Percentiles rank a stretch among this genome's conserved stretches.
Conservation (phyloP, 73 alveolate genomes). For the Diophrys appendiculata region DNA sequence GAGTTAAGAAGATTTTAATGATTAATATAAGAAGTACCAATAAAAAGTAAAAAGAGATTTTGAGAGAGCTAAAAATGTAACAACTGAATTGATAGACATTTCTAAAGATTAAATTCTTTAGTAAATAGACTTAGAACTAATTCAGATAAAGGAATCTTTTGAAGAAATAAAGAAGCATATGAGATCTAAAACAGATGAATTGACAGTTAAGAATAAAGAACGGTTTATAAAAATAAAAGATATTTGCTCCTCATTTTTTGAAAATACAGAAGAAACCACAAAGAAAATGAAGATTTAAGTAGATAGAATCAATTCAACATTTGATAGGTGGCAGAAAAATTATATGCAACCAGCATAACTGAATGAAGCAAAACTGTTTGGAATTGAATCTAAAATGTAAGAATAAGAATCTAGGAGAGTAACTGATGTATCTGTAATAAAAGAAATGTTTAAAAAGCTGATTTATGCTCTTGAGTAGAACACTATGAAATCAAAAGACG, state of each 20-base stretch:
- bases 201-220: conserved; percentile 4
- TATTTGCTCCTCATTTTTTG: conserved; percentile 26
- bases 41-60: conserved; percentile 14
- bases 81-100: conserved; percentile 14
- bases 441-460: conserved; percentile 3
- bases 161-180: conserved; percentile 1
- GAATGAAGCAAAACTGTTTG: conserved; percentile 41
- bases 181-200: not conserved
- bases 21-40: not conserved
- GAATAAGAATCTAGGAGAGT: conserved; percentile 26
- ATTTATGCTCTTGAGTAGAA: conserved; percentile 3
- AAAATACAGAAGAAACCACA: not conserved
- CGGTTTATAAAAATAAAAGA: conserved; percentile 29
- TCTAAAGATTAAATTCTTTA: conserved; percentile 12
- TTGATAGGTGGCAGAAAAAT: conserved; percentile 31
- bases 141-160: not conserved
- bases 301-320: conserved; percentile 9
- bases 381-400: conserved; percentile 20
- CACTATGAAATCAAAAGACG: not conserved
- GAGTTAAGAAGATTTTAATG: not conserved
- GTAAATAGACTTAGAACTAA: conserved; percentile 17
- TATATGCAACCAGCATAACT: conserved; percentile 40
- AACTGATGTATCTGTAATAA: not conserved
- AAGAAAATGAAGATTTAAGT: conserved; percentile 7
- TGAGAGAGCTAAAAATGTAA: conserved; percentile 10